A percentile compares a stretch with the other conserved stretches of the same genome.
Conservation (phyloP, 2,329 filamentous ascomycete genomes). For the Pseudogymnoascus sp. region DNA sequence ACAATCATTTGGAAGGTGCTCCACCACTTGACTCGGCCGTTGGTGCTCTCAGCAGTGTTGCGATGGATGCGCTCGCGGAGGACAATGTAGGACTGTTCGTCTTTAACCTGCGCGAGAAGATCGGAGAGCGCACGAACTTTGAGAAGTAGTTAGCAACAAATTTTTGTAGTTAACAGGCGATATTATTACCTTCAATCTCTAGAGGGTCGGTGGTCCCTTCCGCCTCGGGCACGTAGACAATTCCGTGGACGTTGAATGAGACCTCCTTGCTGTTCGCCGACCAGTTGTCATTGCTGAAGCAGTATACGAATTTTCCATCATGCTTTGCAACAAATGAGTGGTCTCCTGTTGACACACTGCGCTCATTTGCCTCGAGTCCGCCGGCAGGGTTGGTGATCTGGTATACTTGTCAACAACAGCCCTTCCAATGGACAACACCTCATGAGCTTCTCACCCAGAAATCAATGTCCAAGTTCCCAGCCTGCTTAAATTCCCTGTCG, state of each 20-base stretch:
- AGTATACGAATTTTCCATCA: constrained; percentile 91
- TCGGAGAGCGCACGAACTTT: constrained; percentile 76
- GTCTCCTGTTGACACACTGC: constrained; percentile 78
- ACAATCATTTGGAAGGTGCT: constrained; percentile 91
- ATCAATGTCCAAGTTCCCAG: constrained; percentile 91
- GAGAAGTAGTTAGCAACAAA: neutral
- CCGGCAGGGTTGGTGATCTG: constrained; percentile 71
- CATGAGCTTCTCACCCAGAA: constrained; percentile 68
- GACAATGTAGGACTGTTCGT: constrained; percentile 96
- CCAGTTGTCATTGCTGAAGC: constrained; percentile 99
- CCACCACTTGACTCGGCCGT: constrained; percentile 98
- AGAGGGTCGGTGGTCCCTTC: constrained; percentile 80
- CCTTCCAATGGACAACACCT: constrained; percentile 1
- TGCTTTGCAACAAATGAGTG: constrained; percentile 78
- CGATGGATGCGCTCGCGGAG: constrained; percentile 90
- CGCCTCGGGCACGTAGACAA: constrained; percentile 89
- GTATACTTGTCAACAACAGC: constrained; percentile 16
- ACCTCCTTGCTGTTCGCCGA: constrained; percentile 94
- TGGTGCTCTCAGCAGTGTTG: constrained; percentile 98
- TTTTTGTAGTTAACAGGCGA: neutral
- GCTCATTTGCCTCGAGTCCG: constrained; percentile 71
- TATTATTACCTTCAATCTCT: constrained; percentile 68
- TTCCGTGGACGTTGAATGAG: constrained; percentile 97
- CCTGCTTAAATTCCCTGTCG: constrained; percentile 88
- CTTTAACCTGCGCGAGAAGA: constrained; percentile 83